Conservation (phyloP, 495 filamentous ascomycete genomes). For the Aspergillus diversus region DNA sequence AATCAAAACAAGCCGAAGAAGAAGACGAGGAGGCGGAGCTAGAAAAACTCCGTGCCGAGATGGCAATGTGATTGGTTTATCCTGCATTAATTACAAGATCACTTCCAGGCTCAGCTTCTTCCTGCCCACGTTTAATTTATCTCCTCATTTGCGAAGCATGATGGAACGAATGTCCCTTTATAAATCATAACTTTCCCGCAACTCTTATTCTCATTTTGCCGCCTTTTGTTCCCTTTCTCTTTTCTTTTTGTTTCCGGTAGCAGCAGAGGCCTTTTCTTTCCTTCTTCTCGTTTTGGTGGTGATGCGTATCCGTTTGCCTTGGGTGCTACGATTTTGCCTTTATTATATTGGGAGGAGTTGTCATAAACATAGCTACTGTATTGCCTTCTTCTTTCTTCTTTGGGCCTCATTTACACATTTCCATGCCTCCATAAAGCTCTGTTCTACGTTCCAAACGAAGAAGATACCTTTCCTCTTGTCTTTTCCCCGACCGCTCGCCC, state of each 20-base stretch:
- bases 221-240: not conserved
- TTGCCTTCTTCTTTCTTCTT: not conserved
- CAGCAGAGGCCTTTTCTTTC: too few species aligned
- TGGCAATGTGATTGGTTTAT: constrained; percentile 71
- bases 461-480: not conserved
- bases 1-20: constrained; percentile 61
- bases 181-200: not conserved
- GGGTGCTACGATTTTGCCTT: too few species aligned
- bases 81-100: not conserved
- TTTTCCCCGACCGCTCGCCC: too few species aligned
- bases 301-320: too few species aligned
- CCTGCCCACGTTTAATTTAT: not conserved
- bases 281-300: too few species aligned
- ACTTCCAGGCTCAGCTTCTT: constrained; percentile 5
- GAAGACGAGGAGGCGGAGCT: constrained; percentile 98
- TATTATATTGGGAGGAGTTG: too few species aligned
- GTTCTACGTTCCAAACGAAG: not conserved
- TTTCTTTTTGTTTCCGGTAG: not conserved
- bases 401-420: not conserved
- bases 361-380: not conserved
- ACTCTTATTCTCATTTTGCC: not conserved
- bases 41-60: constrained; percentile 91
- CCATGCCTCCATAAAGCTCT: not conserved
- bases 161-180: not conserved
- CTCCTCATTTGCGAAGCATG: constrained; percentile 2